These are phyloP conservation scores for Aspergillus glaucus DNA, from an alignment of 2,329 filamentous ascomycete species.

Conservation along the genomic window DNA sequence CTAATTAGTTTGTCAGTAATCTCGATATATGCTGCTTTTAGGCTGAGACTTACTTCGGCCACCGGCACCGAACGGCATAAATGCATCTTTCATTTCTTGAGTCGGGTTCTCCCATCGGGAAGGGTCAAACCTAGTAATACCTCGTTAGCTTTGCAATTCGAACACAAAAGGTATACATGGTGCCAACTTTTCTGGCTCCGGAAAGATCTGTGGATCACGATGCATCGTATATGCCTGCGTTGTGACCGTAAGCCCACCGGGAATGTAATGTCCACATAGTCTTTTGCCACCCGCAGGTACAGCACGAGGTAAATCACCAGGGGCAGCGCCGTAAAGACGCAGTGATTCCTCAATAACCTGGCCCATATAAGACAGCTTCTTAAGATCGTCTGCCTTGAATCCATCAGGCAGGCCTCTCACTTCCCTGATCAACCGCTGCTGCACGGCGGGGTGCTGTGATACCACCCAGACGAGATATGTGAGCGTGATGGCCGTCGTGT, in stretches of 20 bases:
- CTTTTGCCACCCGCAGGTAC: conserved; percentile 41
- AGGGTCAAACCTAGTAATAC: neutral
- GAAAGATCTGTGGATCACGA: conserved; percentile 45
- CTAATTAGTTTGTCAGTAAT: too few relatives aligned
- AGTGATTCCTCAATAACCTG: conserved; percentile 55
- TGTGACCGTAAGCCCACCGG: conserved; percentile 47
- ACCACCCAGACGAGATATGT: conserved; percentile 43
- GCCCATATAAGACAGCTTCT: conserved; percentile 49
- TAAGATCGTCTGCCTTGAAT: conserved; percentile 42
- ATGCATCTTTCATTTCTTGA: neutral
- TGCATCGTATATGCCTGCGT: conserved; percentile 50
- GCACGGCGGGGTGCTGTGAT: conserved; percentile 23
- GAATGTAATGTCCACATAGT: conserved; percentile 38
- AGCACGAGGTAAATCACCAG: conserved; percentile 49
- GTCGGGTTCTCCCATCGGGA: neutral
- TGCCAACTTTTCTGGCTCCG: conserved; percentile 32
- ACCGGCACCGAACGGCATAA: neutral
- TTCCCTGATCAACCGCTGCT: conserved; percentile 43
- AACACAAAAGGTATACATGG: neutral
- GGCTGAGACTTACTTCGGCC: neutral
- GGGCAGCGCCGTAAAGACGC: conserved; percentile 51
- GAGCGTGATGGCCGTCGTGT: conserved; percentile 44
- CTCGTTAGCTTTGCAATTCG: neutral
- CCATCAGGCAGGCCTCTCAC: conserved; percentile 29
- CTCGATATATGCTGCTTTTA: too few relatives aligned